A percentile compares a stretch with the other conserved stretches of the same genome.
Conservation (phyloP, 2,329 filamentous ascomycete species). For the Macrophomina pseudophaseolina region DNA sequence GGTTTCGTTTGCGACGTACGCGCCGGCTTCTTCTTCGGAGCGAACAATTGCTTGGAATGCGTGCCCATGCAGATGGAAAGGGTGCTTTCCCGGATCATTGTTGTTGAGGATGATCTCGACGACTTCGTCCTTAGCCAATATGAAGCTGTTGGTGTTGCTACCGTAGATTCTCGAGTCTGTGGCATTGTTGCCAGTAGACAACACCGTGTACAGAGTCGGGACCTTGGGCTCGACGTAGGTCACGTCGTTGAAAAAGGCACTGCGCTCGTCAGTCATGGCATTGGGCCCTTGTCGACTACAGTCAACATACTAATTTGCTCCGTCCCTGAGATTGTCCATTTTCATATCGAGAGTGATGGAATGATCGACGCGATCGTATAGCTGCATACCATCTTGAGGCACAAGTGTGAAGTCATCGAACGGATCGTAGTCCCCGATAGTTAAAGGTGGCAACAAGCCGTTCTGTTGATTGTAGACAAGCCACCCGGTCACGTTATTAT, state of each 20-base stretch:
- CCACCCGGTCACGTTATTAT: conserved; percentile 66
- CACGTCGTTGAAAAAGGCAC: conserved; percentile 69
- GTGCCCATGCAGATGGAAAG: conserved; percentile 70
- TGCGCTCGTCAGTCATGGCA: conserved; percentile 28
- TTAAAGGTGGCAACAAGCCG: conserved; percentile 55
- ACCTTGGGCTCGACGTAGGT: conserved; percentile 78
- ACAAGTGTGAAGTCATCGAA: conserved; percentile 77
- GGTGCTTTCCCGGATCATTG: conserved; percentile 72
- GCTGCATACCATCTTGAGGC: conserved; percentile 68
- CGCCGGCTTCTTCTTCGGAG: conserved; percentile 40
- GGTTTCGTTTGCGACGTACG: conserved; percentile 38
- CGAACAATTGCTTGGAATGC: conserved; percentile 44
- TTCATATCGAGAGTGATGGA: conserved; percentile 63
- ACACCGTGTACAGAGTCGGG: conserved; percentile 77
- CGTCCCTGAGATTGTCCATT: conserved; percentile 72
- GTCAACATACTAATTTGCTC: conserved; percentile 64
- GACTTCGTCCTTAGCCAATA: conserved; percentile 70
- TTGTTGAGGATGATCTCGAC: conserved; percentile 81
- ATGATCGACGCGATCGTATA: conserved; percentile 67
- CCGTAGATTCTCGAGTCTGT: conserved; percentile 53
- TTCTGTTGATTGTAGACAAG: conserved; percentile 60
- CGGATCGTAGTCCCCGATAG: conserved; percentile 66
- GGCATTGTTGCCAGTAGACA: conserved; percentile 62
- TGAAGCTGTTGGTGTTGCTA: conserved; percentile 60
- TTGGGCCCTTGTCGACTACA: background rate